Conservation (phyloP, 2,329 filamentous ascomycete species). For the Talaromyces sp. region DNA sequence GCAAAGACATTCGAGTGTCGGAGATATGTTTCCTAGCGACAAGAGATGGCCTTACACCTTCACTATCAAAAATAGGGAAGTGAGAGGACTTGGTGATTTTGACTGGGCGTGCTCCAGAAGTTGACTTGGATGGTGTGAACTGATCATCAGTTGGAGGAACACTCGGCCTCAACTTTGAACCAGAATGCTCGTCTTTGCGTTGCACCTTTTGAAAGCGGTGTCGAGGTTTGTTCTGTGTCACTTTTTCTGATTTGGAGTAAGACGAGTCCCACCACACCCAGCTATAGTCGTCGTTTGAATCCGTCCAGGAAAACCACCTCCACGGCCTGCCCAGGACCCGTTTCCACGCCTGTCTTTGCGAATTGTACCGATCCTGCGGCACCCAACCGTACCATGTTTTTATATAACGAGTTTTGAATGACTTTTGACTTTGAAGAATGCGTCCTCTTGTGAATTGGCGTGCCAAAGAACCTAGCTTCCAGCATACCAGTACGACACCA, state of each 20-base stretch:
- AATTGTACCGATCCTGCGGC: slow-evolving; percentile 23
- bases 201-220: background rate
- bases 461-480: slow-evolving; percentile 32
- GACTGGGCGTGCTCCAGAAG: background rate
- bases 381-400: slow-evolving; percentile 41
- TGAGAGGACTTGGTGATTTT: background rate
- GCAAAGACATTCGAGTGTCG: background rate
- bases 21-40: background rate
- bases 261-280: slow-evolving; percentile 38
- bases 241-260: background rate
- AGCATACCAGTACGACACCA: slow-evolving; percentile 29
- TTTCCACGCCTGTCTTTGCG: slow-evolving; percentile 20
- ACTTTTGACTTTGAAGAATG: slow-evolving; percentile 27
- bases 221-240: background rate
- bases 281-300: slow-evolving; percentile 28
- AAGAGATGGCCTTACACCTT: background rate
- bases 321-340: slow-evolving; percentile 16
- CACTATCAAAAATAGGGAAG: background rate
- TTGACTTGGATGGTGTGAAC: background rate
- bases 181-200: background rate
- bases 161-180: background rate
- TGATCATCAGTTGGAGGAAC: background rate
- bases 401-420: slow-evolving; percentile 26
- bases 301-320: slow-evolving; percentile 28
- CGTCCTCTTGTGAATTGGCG: slow-evolving; percentile 29